These are phyloP conservation scores for Trichoderma guizhouense DNA, from an alignment of 2,329 filamentous ascomycete genomes.

Conservation along the genomic window DNA sequence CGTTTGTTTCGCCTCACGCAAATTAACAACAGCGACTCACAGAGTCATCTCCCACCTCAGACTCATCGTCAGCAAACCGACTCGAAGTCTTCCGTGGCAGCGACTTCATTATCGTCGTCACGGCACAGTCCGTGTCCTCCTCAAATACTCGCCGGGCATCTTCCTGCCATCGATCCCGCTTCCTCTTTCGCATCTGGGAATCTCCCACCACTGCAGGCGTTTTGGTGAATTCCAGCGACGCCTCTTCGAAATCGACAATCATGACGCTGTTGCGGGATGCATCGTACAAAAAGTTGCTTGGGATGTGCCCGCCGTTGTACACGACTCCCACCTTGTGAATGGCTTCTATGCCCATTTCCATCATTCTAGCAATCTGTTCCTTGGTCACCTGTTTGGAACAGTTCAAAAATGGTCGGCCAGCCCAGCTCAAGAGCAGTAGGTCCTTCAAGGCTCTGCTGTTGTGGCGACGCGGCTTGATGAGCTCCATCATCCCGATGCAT, in stretches of 20 bases:
- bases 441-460: neutral
- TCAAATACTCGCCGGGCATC: neutral
- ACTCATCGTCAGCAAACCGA: neutral
- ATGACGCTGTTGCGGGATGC: neutral
- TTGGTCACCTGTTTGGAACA: neutral
- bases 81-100: neutral
- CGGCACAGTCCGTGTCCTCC: neutral
- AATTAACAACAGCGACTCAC: neutral
- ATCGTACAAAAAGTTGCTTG: neutral
- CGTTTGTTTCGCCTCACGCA: neutral
- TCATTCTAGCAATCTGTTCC: neutral
- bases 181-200: neutral
- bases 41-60: neutral
- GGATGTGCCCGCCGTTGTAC: neutral
- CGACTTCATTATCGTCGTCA: neutral
- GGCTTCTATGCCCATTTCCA: neutral
- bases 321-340: neutral
- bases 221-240: neutral
- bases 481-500: neutral
- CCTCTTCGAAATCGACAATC: neutral
- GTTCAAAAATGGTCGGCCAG: neutral
- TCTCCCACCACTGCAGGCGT: neutral
- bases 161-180: neutral
- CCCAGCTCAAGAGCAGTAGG: slow-evolving; percentile 2
- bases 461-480: neutral